These are phyloP conservation scores for Physocladia obscura DNA, from an alignment of 192 early-diverging fungal genomes.

Conservation along the genomic window DNA sequence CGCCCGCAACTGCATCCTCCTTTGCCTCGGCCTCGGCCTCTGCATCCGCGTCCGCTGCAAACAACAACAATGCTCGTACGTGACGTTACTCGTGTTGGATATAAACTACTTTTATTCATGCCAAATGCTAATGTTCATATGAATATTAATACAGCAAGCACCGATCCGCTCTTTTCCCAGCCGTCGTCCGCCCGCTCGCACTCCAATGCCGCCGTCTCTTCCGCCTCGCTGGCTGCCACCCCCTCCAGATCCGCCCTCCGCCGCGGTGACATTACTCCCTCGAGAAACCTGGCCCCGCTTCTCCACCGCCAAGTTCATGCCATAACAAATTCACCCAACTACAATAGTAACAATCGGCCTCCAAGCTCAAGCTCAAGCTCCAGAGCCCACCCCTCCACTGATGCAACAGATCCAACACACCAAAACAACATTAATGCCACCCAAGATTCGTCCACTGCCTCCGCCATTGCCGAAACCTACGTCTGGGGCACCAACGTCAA, in stretches of 20 bases:
- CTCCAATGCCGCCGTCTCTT: neutral
- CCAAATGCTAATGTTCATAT: neutral
- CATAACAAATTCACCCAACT: neutral
- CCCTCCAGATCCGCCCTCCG: neutral
- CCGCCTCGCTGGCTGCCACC: neutral
- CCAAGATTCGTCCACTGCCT: neutral
- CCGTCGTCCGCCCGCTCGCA: too few species aligned
- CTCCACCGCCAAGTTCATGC: neutral
- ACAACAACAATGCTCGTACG: too few species aligned
- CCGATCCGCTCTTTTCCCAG: constrained; percentile 7
- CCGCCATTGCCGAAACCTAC: neutral
- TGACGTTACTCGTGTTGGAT: too few species aligned
- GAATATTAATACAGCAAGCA: neutral
- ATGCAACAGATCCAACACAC: neutral
- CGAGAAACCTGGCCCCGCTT: neutral
- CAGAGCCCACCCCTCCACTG: neutral
- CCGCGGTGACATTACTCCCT: constrained; percentile 10
- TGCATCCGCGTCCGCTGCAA: too few species aligned
- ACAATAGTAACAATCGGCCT: neutral
- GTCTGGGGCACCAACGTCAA: constrained; percentile 19
- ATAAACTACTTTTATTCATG: neutral
- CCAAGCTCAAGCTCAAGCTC: neutral
- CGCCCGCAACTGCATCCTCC: neutral
- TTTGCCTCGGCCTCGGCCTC: neutral
- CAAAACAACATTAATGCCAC: neutral